Evolutionary conservation across 2,329 filamentous ascomycete genomes (phyloP).

Genomic region (Sporothrix globosa): DNA sequence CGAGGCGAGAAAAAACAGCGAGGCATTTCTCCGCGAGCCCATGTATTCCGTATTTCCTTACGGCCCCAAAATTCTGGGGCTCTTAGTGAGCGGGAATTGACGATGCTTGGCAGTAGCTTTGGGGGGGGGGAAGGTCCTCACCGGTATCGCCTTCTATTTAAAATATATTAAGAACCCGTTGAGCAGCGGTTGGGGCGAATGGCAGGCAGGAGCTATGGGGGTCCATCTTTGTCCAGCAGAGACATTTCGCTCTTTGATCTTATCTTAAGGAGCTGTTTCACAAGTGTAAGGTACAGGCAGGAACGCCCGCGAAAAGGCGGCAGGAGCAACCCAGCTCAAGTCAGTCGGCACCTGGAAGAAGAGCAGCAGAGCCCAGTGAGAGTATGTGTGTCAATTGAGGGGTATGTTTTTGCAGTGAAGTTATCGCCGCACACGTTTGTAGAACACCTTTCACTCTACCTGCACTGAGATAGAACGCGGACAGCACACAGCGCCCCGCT

Average conservation of each 20-base stretch:
- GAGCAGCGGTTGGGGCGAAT: background rate
- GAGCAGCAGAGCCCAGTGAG: background rate
- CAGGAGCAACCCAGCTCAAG: background rate
- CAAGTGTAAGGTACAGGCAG: conserved; percentile 2
- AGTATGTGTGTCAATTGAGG: background rate
- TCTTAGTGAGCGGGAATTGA: conserved; percentile 15
- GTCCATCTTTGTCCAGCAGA: conserved; percentile 10
- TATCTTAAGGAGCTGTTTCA: background rate
- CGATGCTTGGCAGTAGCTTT: conserved; percentile 11
- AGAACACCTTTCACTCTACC: background rate
- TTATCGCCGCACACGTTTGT: background rate
- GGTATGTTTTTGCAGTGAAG: background rate
- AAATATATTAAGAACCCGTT: background rate
- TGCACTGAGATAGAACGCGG: too few species aligned
- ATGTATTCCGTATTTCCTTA: background rate
- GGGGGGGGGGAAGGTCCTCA: background rate
- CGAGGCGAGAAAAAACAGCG: conserved; percentile 20
- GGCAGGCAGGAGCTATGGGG: conserved; percentile 8
- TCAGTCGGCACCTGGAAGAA: background rate
- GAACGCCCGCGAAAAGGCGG: conserved; percentile 20
- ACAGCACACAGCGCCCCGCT: background rate
- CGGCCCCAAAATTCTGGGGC: background rate
- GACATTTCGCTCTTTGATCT: background rate
- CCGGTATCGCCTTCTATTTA: conserved; percentile 19
- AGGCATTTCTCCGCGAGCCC: conserved; percentile 1